Evolutionary conservation across 2,329 filamentous ascomycete species (phyloP), one percentile per base, ranked within the genome.

Genomic region (Trichophyton verrucosum): DNA sequence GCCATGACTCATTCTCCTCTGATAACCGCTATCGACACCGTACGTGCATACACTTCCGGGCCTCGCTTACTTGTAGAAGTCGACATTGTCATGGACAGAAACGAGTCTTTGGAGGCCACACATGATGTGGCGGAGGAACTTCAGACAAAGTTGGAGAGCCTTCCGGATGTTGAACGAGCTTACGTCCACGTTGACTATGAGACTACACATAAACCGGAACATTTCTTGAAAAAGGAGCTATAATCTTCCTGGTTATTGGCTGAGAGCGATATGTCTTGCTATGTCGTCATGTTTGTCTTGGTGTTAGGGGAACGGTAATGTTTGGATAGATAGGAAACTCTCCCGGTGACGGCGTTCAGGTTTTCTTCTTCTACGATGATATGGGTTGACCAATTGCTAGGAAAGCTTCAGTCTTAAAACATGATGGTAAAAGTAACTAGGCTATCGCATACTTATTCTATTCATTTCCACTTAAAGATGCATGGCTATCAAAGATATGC

Each of bases 111-210:
- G 15, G 80, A 82, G 64, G 85, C 86, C 59, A 94, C 91, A 0
- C 94, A 99, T 73, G 94, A 99, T 70, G 84, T 96, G 11, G 92
- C 94, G 0, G 94, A 99, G 75, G 91, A 87, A 68, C 79, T 99
- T 68, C 94, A 99, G 79, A 88, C 88, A 64, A 97, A 97, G 78
- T 80, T 97, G 2, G 94, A 99, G 80, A 88, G 86, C 61, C 75
- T 99, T 64, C 92, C 94, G 0, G 87, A 96, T 71, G 86, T 97
- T 8, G 94, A 97, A 80, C 79, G 94, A 62, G 91, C 91, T 0
- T 97, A 96, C 71, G 94, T 97, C 20, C 94, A 99, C 73, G 91
- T 96, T 17, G 94, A 99, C 73, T 97, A 95, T 68, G 94, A 97
- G 77, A 96, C 91, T 3, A 91, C 87, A 17, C 94, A 97, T 74